A percentile compares a stretch with the other conserved stretches of the same genome.
Evolutionary conservation across 495 filamentous ascomycete species (phyloP).

Genomic region (Durotheca rogersii): DNA sequence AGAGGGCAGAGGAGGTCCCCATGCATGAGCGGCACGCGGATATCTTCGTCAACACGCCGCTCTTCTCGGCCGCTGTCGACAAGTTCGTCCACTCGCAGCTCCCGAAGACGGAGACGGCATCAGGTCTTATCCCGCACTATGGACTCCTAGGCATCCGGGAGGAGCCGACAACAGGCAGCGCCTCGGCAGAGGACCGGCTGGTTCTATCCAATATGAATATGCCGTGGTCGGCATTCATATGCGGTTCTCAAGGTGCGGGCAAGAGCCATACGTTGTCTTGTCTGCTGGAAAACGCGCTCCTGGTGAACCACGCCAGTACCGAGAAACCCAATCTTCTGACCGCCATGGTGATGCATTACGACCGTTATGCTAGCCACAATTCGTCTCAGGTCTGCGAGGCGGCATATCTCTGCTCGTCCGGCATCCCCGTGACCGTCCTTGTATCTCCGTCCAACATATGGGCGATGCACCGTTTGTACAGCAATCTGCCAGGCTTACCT

Average conservation of each 20-base stretch:
- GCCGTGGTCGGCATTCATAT: slow-evolving; percentile 62
- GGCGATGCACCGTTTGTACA: slow-evolving; percentile 18
- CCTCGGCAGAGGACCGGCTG: slow-evolving; percentile 36
- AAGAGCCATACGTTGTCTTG: slow-evolving; percentile 65
- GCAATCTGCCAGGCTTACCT: slow-evolving; percentile 35
- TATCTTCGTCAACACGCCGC: slow-evolving; percentile 31
- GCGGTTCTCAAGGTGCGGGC: slow-evolving; percentile 63
- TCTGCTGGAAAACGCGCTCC: slow-evolving; percentile 57
- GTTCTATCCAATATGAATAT: slow-evolving; percentile 57
- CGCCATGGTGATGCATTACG: slow-evolving; percentile 58
- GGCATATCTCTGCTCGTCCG: slow-evolving; percentile 51
- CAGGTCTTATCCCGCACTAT: slow-evolving; percentile 13
- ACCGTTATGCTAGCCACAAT: slow-evolving; percentile 44
- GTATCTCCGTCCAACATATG: slow-evolving; percentile 54
- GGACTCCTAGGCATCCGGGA: slow-evolving; percentile 15
- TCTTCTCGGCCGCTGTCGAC: slow-evolving; percentile 21
- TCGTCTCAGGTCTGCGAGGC: slow-evolving; percentile 55
- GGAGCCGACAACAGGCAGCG: background rate
- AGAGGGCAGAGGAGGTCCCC: background rate
- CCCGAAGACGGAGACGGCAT: background rate
- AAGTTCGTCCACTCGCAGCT: slow-evolving; percentile 32
- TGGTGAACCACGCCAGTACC: slow-evolving; percentile 16
- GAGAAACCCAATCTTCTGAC: slow-evolving; percentile 44
- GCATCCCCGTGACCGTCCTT: slow-evolving; percentile 53
- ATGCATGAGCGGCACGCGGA: background rate